phyloP scores from a whole-genome alignment of 164 flowering plant genomes.

The Nymphaea colorata region DNA sequence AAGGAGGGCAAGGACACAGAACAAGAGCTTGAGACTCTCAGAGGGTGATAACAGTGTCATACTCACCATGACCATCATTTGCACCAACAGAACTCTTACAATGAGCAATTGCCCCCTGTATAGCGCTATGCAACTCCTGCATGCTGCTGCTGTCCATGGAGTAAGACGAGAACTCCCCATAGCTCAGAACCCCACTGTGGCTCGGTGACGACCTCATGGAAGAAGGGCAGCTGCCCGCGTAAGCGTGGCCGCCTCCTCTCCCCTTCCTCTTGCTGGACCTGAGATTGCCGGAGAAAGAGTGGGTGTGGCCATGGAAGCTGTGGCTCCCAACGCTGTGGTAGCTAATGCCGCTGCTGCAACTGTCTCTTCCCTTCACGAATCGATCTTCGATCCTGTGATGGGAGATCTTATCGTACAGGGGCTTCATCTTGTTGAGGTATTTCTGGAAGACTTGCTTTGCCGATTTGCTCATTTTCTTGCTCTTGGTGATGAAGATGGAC shows the following conservation, averaged over 20 bases:
- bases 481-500: not conserved
- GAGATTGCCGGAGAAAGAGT: conserved; percentile 77
- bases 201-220: conserved; percentile 91
- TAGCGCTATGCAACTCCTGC: conserved; percentile 94
- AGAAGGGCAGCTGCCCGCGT: conserved; percentile 58
- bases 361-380: conserved; percentile 2
- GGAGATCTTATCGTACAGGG: conserved; percentile 67
- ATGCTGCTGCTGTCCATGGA: conserved; percentile 10
- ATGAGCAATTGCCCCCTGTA: conserved; percentile 95
- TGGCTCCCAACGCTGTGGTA: not conserved
- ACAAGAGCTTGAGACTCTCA: too few species aligned
- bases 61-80: not conserved
- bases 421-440: conserved; percentile 79
- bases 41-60: not conserved
- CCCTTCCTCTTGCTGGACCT: conserved; percentile 16
- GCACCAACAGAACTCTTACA: conserved; percentile 68
- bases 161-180: conserved; percentile 10
- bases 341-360: not conserved
- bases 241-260: not conserved
- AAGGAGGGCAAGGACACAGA: too few species aligned
- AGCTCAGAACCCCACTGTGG: conserved; percentile 57
- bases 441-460: conserved; percentile 69
- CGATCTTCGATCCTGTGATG: conserved; percentile 22
- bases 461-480: conserved; percentile 30
- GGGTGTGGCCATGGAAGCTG: conserved; percentile 16